Percentiles rank a stretch among this genome's conserved stretches.
Conservation (phyloP, 306 rosid species). For the Trichosanthes cucumerina region DNA sequence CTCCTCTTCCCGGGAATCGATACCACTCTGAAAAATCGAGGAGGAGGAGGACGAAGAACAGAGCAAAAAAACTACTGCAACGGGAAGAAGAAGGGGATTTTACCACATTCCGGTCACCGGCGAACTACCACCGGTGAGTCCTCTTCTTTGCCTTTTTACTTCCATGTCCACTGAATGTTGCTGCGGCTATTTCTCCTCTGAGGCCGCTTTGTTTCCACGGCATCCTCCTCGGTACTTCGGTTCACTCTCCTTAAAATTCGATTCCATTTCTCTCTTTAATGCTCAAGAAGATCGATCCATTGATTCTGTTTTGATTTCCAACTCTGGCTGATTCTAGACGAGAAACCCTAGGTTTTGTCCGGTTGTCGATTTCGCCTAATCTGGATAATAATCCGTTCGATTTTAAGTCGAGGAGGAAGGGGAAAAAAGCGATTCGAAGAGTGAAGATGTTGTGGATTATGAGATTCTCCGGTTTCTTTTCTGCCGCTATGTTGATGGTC, state of each 20-base stretch:
- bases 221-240: constrained; percentile 13
- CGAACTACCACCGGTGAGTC: background rate
- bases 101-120: background rate
- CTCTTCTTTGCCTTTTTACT: constrained; percentile 6
- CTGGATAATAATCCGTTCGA: constrained; percentile 19
- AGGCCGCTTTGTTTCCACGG: constrained; percentile 39
- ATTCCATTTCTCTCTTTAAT: constrained; percentile 12
- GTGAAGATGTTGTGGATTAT: constrained; percentile 43
- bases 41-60: constrained; percentile 6
- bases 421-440: constrained; percentile 10
- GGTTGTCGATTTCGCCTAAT: constrained; percentile 5
- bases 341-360: constrained; percentile 29
- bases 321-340: constrained; percentile 32
- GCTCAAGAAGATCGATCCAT: background rate
- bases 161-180: constrained; percentile 14
- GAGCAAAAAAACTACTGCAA: background rate
- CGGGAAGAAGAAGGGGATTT: background rate
- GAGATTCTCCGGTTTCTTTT: constrained; percentile 44
- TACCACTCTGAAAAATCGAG: background rate
- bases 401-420: constrained; percentile 22
- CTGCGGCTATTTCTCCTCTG: constrained; percentile 7
- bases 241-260: constrained; percentile 10
- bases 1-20: constrained; percentile 12
- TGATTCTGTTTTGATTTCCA: background rate
- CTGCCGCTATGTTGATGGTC: constrained; percentile 51